Base-by-base conservation (phyloP, 768 basidiomycete species). In the Xerocomus potaroensis region DNA sequence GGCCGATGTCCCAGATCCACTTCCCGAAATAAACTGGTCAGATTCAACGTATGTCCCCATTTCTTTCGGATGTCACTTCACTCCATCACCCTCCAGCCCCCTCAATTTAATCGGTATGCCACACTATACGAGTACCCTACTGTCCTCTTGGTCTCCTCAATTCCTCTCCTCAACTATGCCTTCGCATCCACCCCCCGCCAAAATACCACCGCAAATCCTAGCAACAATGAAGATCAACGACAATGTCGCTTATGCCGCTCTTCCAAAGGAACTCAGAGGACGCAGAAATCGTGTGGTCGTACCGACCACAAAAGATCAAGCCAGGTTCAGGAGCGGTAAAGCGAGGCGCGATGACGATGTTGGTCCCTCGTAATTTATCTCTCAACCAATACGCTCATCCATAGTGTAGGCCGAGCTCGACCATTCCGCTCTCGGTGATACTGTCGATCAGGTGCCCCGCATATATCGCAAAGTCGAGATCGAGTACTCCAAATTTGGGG, bases 401-500 rank as follows among this genome's bases (percentile, higher is more conserved):
- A 26, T 15, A 36, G 12, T 24, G 10, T 41, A 82, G 81, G 47
- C 69, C 8, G 81, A 80, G 29, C 72, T 75, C 6, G 79, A 82
- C 24, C 72, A 72, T n/a, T 70, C 77, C 19, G 65, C 67, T 4
- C 72, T 75, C 41, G 80, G 81, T 45, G 72, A 77, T 42, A 69
- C 65, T 16, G 73, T 72, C 23, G 80, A 77, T 30, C 76, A 80
- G 23, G 78, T 92, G 39, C 91, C 94, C 1, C 79, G 77, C 45
- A 77, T 83, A 50, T 99, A 96, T 64, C 83, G 88, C 48, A 86
- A 84, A 58, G 93, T 96, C 14, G 94, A 97, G 68, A 99, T 99
- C 59, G 91, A 94, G 66, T 99, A 99, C 63, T 94, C 91, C 31
- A 95, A 94, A 60, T 99, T 99, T 59, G 95, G 95, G 4, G 91